A percentile compares a stretch with the other conserved stretches of the same genome.
These are phyloP conservation scores for Obba rivulosa DNA, from an alignment of 768 basidiomycete genomes.

Conservation along the genomic window DNA sequence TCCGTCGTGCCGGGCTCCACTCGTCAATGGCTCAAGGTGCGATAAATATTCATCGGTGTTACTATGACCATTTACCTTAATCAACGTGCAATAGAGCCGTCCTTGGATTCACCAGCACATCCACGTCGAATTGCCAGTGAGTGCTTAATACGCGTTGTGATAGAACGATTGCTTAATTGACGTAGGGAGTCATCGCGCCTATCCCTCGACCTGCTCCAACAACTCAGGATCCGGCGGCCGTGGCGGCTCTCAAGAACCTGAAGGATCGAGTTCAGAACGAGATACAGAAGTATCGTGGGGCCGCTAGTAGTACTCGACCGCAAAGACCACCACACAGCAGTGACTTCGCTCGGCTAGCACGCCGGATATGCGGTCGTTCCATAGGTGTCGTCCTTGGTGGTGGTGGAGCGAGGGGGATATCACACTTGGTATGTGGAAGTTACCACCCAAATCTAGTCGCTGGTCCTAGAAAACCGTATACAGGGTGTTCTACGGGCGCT, in stretches of 20 bases:
- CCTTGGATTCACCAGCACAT: constrained; percentile 96
- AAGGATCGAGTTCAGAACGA: constrained; percentile 87
- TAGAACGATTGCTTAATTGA: not conserved
- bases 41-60: constrained; percentile 4
- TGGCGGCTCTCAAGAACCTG: constrained; percentile 86
- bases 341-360: constrained; percentile 89
- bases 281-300: constrained; percentile 82
- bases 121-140: constrained; percentile 85
- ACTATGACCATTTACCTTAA: not conserved
- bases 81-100: constrained; percentile 55
- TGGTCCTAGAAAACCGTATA: constrained; percentile 26
- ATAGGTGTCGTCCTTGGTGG: constrained; percentile 95
- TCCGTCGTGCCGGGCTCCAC: constrained; percentile 88
- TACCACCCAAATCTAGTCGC: constrained; percentile 14
- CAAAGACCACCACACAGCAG: constrained; percentile 78
- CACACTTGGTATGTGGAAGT: constrained; percentile 48
- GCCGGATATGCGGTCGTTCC: constrained; percentile 87
- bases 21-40: constrained; percentile 90
- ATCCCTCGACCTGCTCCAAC: constrained; percentile 47
- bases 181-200: constrained; percentile 65
- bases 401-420: constrained; percentile 91
- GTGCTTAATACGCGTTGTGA: constrained; percentile 16
- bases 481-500: constrained; percentile 87
- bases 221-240: constrained; percentile 83
- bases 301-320: constrained; percentile 53